Evolutionary conservation across 2,329 filamentous ascomycete genomes (phyloP).

Genomic region (Clathrospora elynae): DNA sequence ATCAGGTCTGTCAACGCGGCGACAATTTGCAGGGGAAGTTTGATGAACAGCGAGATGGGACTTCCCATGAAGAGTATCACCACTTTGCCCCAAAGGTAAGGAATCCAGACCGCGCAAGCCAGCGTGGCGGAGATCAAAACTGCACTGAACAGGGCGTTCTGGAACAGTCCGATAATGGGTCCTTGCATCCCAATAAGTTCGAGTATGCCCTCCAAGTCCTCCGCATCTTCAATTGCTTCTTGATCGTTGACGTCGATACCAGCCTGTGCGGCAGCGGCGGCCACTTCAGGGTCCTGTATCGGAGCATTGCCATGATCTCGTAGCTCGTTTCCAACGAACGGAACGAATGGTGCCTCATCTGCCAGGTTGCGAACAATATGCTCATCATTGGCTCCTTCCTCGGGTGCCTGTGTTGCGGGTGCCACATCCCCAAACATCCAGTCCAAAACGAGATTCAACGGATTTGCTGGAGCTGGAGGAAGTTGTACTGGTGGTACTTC

Average conservation of each 20-base stretch:
- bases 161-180: constrained; percentile 83
- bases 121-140: constrained; percentile 86
- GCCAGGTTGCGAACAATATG: constrained; percentile 64
- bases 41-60: constrained; percentile 68
- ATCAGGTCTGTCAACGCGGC: constrained; percentile 77
- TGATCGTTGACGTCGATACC: constrained; percentile 71
- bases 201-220: constrained; percentile 94
- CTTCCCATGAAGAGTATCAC: constrained; percentile 79
- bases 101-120: constrained; percentile 82
- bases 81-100: constrained; percentile 89
- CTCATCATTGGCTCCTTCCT: constrained; percentile 58
- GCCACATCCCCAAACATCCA: constrained; percentile 58
- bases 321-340: constrained; percentile 52
- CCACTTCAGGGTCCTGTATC: constrained; percentile 61
- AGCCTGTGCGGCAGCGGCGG: constrained; percentile 68
- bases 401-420: constrained; percentile 30
- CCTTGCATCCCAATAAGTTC: constrained; percentile 97
- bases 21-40: constrained; percentile 72
- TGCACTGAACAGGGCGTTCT: constrained; percentile 93
- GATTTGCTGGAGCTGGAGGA: constrained; percentile 17
- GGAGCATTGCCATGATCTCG: constrained; percentile 33
- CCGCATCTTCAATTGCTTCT: constrained; percentile 78
- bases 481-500: constrained; percentile 14
- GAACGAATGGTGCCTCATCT: constrained; percentile 65
- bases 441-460: constrained; percentile 47